Conservation (phyloP, 768 basidiomycete genomes). For the Paxillus ammoniavirescens region DNA sequence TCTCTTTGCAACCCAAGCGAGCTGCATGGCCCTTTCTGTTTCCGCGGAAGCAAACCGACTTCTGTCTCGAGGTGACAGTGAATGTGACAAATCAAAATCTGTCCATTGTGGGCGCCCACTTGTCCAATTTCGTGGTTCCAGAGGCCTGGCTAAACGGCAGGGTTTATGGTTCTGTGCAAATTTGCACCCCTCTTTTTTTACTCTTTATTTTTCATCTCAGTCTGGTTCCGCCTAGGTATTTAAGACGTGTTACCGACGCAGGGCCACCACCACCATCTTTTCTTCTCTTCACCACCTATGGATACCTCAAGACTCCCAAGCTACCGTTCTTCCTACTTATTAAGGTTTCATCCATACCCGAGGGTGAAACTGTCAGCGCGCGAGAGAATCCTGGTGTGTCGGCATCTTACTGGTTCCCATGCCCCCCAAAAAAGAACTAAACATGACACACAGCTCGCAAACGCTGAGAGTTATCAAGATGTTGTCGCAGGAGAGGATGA, state of each 20-base stretch:
- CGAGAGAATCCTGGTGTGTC: conserved; percentile 4
- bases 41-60: conserved; percentile 7
- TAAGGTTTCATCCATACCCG: conserved; percentile 13
- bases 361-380: conserved; percentile 4
- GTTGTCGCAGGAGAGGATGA: too few species aligned
- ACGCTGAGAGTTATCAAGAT: neutral
- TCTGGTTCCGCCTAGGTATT: neutral
- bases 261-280: neutral
- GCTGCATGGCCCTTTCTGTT: neutral
- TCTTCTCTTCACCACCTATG: neutral
- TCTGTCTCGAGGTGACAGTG: neutral
- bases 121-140: neutral
- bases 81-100: neutral
- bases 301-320: conserved; percentile 2
- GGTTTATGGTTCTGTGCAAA: neutral
- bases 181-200: neutral
- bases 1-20: neutral
- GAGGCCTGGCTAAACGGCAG: conserved; percentile 5
- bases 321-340: conserved; percentile 8
- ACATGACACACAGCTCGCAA: neutral
- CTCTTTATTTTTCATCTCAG: neutral
- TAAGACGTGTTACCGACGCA: neutral
- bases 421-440: neutral
- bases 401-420: neutral
- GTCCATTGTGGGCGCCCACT: neutral